phyloP scores from a whole-genome alignment of 352 stramenopile genomes.

The Lagenidium giganteum region DNA sequence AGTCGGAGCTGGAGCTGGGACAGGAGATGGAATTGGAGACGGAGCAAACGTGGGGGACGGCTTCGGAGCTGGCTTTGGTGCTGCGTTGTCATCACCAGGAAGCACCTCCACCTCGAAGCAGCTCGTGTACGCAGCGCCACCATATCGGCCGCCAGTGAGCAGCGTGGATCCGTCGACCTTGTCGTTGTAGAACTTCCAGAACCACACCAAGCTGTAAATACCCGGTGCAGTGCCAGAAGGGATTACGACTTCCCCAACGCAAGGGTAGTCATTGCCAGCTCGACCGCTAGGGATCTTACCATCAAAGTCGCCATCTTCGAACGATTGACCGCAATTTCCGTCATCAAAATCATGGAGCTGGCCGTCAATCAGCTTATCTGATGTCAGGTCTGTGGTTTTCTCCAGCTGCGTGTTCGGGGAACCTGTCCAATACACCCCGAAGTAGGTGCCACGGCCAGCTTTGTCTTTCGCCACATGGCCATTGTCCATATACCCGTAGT shows the following conservation, averaged over 20 bases:
- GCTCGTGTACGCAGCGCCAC: constrained; percentile 49
- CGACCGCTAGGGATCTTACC: constrained; percentile 26
- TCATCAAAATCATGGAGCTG: constrained; percentile 60
- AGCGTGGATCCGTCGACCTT: constrained; percentile 29
- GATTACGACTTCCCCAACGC: constrained; percentile 34
- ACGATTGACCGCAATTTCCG: constrained; percentile 45
- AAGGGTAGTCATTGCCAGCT: constrained; percentile 39
- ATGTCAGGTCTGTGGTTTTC: constrained; percentile 37
- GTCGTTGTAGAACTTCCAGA: constrained; percentile 65
- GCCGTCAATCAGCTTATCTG: constrained; percentile 38
- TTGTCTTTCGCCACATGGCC: constrained; percentile 59
- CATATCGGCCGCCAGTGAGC: constrained; percentile 35
- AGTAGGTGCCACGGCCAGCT: constrained; percentile 35
- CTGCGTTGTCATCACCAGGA: too few species aligned
- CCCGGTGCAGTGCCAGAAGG: constrained; percentile 28
- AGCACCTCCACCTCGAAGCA: constrained; percentile 53
- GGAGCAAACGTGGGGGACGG: too few species aligned
- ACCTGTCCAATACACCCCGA: constrained; percentile 53
- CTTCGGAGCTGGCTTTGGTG: too few species aligned
- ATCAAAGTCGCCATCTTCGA: constrained; percentile 19
- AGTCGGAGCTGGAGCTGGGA: too few species aligned
- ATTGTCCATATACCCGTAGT: constrained; percentile 53
- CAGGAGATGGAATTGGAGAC: too few species aligned
- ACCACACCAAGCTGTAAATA: constrained; percentile 59
- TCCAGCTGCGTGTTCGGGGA: constrained; percentile 21